Base-by-base conservation (phyloP, 495 filamentous ascomycete genomes). In the Podospora sp. region DNA sequence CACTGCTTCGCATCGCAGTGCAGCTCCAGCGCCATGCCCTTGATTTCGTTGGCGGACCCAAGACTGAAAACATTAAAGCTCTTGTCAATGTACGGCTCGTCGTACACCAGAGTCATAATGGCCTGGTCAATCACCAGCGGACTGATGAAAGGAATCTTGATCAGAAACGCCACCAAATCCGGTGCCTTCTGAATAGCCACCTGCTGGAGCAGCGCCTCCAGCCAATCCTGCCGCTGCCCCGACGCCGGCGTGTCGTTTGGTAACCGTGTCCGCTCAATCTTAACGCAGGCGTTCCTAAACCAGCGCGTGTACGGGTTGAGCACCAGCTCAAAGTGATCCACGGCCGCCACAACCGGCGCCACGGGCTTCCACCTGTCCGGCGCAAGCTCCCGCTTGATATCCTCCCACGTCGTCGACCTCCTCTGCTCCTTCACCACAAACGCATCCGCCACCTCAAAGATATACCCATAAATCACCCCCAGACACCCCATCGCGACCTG, bases 401-500 rank as follows among this genome's bases (percentile, higher is more conserved):
- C 57, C 51, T 69, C 67, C 67, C 67, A 69, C 3, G 56, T 69
- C 8, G 67, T 65, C 26, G 60, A 6, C 18, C 25, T 26, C 27
- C 67, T 62, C 25, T 20, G 27, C 50, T 69, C 67, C 55, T 56
- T 60, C 16, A 69, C 21, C 18, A 57, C 65, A 29, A 69, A 69
- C 1, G 40, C 55, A 33, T 57, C n/a, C 21, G 53, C 46, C 49
- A 69, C 67, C 33, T 62, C 62, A 20, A 69, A 26, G 16, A 46
- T 69, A 29, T 55, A 35, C 56, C 62, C 60, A 62, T 69, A 69
- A 27, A 69, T 69, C 55, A 69, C 21, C 21, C 67, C 67, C 46
- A 69, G 21, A 50, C 67, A 69, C 5, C 67, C 67, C 67, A 69
- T 69, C 12, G 67, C 27, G 7, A 69, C 62, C 22, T 69, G 52